A percentile compares a stretch with the other conserved stretches of the same genome.
Evolutionary conservation across 306 rosid genomes (phyloP).

Genomic region (Prunus padus): DNA sequence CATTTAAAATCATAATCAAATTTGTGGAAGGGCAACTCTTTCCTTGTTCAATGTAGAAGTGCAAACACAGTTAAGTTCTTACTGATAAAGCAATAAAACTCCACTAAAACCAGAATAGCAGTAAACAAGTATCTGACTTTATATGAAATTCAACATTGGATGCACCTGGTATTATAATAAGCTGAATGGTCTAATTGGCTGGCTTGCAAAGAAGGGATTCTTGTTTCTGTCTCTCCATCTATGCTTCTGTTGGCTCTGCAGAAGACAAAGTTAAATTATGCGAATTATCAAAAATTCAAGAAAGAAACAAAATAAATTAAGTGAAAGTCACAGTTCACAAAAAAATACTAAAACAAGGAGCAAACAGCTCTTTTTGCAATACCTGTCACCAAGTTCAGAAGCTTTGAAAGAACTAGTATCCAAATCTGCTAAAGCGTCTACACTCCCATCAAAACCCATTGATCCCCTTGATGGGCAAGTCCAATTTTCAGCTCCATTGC

Average conservation of each 20-base stretch:
- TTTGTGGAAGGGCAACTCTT: neutral
- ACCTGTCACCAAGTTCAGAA: constrained; percentile 59
- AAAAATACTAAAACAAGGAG: neutral
- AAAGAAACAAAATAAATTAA: neutral
- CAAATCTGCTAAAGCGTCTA: constrained; percentile 43
- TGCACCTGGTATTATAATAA: constrained; percentile 64
- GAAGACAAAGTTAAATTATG: constrained; percentile 16
- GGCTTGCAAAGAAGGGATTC: constrained; percentile 34
- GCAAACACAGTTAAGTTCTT: neutral
- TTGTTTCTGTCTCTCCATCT: constrained; percentile 44
- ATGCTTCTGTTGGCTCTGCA: constrained; percentile 45
- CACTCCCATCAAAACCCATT: constrained; percentile 38
- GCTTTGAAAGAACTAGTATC: constrained; percentile 27
- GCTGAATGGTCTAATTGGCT: constrained; percentile 43
- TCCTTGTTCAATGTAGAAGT: neutral
- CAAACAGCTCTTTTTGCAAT: constrained; percentile 2
- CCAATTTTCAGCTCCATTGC: constrained; percentile 33
- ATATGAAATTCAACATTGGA: constrained; percentile 12
- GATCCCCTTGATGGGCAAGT: constrained; percentile 49
- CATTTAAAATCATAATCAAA: neutral
- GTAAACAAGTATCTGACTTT: constrained; percentile 2
- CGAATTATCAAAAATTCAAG: constrained; percentile 1
- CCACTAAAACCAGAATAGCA: neutral
- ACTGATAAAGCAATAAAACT: neutral
- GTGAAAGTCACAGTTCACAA: neutral